Evolutionary conservation across 164 flowering plant species (phyloP).

Genomic region (Chimonanthus salicifolius): DNA sequence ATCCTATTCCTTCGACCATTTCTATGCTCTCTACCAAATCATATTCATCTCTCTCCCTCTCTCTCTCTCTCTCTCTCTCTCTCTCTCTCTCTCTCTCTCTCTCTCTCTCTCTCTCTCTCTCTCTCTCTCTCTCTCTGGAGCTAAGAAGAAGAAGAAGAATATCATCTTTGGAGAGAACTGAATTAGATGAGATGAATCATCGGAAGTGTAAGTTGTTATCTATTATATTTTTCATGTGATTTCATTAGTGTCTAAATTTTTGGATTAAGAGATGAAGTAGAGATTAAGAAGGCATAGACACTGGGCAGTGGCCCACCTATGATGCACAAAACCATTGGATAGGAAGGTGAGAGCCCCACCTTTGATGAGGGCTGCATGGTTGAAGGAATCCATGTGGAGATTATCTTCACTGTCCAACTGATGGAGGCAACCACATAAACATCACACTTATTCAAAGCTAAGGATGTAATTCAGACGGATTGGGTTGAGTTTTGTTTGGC

Average conservation of each 20-base stretch:
- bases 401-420: too few species aligned
- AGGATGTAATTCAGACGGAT: too few species aligned
- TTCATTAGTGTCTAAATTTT: neutral
- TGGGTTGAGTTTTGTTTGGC: too few species aligned
- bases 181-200: neutral
- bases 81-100: neutral
- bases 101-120: neutral
- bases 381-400: too few species aligned
- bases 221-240: neutral
- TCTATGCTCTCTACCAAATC: neutral
- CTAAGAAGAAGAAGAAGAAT: neutral
- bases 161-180: neutral
- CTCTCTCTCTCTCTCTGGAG: neutral
- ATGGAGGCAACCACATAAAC: too few species aligned
- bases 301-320: neutral
- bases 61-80: too few species aligned
- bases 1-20: neutral
- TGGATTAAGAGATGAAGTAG: neutral
- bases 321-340: neutral
- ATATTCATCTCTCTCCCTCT: neutral
- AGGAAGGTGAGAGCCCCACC: neutral
- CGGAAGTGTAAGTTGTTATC: neutral
- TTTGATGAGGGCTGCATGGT: too few species aligned
- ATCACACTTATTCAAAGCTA: too few species aligned
- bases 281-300: too few species aligned